These are phyloP conservation scores for Vitis amurensis DNA, from an alignment of 164 flowering plant genomes.

Conservation along the genomic window DNA sequence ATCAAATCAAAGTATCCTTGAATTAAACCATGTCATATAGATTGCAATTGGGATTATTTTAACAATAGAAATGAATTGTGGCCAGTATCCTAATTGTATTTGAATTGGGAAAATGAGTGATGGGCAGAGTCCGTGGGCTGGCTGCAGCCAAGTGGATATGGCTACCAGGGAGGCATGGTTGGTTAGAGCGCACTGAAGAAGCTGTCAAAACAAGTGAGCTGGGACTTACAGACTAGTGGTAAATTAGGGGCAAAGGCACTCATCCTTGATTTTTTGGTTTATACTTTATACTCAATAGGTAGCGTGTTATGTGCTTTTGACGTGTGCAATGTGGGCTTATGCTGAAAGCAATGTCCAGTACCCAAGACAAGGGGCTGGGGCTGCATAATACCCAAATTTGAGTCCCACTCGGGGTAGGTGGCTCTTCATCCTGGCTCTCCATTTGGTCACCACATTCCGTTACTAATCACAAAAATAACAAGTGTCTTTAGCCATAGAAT, in stretches of 20 bases:
- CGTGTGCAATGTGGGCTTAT: neutral
- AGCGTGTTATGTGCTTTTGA: neutral
- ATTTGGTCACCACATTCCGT: neutral
- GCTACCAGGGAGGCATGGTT: neutral
- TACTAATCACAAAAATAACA: neutral
- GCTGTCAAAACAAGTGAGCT: neutral
- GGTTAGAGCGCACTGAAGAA: neutral
- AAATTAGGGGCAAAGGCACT: neutral
- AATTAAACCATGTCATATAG: too few species aligned
- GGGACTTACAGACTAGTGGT: neutral
- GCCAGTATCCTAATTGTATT: too few species aligned
- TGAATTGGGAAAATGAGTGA: too few species aligned
- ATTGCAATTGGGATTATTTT: too few species aligned
- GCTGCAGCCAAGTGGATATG: neutral
- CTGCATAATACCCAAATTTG: neutral
- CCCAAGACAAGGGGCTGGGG: neutral
- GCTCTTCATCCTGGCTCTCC: slow-evolving; percentile 12
- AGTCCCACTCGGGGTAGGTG: slow-evolving; percentile 14
- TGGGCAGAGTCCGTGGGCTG: too few species aligned
- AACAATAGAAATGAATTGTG: too few species aligned
- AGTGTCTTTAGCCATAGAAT: too few species aligned
- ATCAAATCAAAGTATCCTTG: too few species aligned
- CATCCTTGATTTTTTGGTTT: neutral
- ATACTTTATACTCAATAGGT: neutral
- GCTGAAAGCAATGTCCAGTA: too few species aligned